These are phyloP conservation scores for Fraxinus platypoda DNA, from an alignment of 305 asterid species.

Conservation along the genomic window DNA sequence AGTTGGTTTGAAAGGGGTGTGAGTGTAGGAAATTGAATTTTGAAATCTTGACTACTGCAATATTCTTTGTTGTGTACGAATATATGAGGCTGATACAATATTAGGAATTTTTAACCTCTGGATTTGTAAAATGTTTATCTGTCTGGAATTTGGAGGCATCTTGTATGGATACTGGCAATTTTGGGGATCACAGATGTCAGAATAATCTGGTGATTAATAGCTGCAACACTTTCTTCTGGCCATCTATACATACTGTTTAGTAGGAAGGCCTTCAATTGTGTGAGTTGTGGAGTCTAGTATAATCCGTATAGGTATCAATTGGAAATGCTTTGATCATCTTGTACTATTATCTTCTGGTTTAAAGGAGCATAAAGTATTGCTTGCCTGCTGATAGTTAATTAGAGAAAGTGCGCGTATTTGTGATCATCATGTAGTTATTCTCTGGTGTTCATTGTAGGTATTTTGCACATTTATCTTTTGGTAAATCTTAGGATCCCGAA, in stretches of 20 bases:
- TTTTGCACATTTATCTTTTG: not conserved
- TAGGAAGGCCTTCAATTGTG: not conserved
- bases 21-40: not conserved
- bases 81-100: not conserved
- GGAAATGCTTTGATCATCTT: not conserved
- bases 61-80: not conserved
- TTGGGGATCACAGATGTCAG: not conserved
- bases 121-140: not conserved
- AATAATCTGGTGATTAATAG: not conserved
- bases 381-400: not conserved
- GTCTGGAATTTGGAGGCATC: not conserved
- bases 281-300: not conserved
- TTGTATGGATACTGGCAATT: not conserved
- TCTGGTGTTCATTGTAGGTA: not conserved
- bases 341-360: not conserved
- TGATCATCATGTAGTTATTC: not conserved
- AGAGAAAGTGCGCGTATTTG: not conserved
- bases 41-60: not conserved
- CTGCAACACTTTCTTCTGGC: not conserved
- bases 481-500: not conserved
- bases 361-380: not conserved
- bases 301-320: not conserved
- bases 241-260: not conserved
- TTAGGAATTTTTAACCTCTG: not conserved
- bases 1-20: not conserved